Percentiles rank a stretch among this genome's conserved stretches.
phyloP scores from a whole-genome alignment of 2,329 filamentous ascomycete species.

The Didymella pomorum region DNA sequence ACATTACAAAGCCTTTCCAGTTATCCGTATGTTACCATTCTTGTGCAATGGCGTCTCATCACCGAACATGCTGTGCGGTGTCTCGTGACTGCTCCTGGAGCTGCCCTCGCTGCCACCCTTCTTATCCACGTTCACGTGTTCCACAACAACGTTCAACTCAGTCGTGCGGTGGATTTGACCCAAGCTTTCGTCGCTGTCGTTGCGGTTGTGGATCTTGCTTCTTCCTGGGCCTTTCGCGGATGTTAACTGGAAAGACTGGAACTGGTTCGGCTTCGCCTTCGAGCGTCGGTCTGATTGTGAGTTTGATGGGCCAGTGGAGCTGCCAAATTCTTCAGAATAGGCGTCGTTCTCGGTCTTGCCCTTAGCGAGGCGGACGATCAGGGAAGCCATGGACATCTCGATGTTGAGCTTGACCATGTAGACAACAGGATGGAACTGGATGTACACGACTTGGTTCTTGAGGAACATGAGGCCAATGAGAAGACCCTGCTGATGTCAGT shows the following conservation, averaged over 20 bases:
- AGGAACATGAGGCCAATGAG: constrained; percentile 54
- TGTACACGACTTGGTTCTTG: constrained; percentile 48
- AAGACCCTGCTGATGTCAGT: constrained; percentile 31
- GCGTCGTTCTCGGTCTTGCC: constrained; percentile 42
- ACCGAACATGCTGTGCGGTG: constrained; percentile 33
- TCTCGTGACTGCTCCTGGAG: constrained; percentile 34
- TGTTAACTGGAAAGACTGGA: constrained; percentile 32
- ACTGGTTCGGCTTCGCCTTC: constrained; percentile 18
- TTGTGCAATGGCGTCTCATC: constrained; percentile 40
- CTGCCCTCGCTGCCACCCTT: constrained; percentile 19
- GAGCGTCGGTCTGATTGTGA: constrained; percentile 24
- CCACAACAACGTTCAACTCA: constrained; percentile 34
- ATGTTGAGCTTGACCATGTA: constrained; percentile 57
- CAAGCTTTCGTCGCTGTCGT: constrained; percentile 35
- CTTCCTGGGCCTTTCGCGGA: constrained; percentile 17
- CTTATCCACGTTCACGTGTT: constrained; percentile 20
- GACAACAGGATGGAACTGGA: constrained; percentile 54
- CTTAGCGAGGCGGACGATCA: constrained; percentile 50
- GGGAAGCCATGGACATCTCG: constrained; percentile 55
- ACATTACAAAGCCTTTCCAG: constrained; percentile 10
- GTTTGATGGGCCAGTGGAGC: constrained; percentile 31
- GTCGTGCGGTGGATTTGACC: constrained; percentile 39
- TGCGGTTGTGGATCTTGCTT: constrained; percentile 26
- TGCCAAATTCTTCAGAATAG: constrained; percentile 28
- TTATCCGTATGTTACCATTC: constrained; percentile 15